Percentiles rank a stretch among this genome's conserved stretches.
Conservation (phyloP, 768 basidiomycete genomes). For the Termitomyces titanicus region DNA sequence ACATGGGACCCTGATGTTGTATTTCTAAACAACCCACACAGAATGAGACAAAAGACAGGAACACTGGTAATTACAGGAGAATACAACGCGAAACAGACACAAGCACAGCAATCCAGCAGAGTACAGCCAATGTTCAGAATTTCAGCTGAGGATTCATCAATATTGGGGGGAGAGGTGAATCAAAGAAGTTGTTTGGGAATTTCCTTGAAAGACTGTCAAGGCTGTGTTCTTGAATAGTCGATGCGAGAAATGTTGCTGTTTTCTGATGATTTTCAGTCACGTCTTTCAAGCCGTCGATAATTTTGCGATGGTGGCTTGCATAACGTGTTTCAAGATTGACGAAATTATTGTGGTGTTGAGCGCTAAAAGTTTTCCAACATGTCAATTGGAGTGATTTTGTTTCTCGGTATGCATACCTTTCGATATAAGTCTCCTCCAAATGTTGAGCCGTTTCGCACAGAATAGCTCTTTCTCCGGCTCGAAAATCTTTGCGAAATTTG, state of each 20-base stretch:
- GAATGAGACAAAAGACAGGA: background rate
- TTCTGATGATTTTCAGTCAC: constrained; percentile 36
- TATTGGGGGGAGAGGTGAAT: constrained; percentile 21
- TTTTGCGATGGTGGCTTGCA: constrained; percentile 34
- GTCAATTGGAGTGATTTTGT: background rate
- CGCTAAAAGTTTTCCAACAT: constrained; percentile 27
- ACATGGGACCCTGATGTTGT: background rate
- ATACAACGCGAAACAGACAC: too few species aligned
- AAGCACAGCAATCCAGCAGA: background rate
- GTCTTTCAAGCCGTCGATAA: constrained; percentile 39
- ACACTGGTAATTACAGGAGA: background rate
- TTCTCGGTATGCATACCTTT: constrained; percentile 31
- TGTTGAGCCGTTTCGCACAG: constrained; percentile 41
- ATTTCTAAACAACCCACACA: background rate
- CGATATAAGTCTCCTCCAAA: constrained; percentile 39
- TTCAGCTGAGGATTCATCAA: constrained; percentile 15
- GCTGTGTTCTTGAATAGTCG: constrained; percentile 44
- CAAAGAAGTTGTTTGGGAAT: constrained; percentile 44
- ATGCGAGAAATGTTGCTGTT: constrained; percentile 29
- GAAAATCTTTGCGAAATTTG: constrained; percentile 42
- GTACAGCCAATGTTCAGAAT: constrained; percentile 5
- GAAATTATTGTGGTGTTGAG: constrained; percentile 47
- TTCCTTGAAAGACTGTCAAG: constrained; percentile 45
- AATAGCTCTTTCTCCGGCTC: constrained; percentile 40
- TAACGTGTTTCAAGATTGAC: constrained; percentile 57